These are phyloP conservation scores for Russula sp. DNA, from an alignment of 768 basidiomycete species.

Conservation along the genomic window DNA sequence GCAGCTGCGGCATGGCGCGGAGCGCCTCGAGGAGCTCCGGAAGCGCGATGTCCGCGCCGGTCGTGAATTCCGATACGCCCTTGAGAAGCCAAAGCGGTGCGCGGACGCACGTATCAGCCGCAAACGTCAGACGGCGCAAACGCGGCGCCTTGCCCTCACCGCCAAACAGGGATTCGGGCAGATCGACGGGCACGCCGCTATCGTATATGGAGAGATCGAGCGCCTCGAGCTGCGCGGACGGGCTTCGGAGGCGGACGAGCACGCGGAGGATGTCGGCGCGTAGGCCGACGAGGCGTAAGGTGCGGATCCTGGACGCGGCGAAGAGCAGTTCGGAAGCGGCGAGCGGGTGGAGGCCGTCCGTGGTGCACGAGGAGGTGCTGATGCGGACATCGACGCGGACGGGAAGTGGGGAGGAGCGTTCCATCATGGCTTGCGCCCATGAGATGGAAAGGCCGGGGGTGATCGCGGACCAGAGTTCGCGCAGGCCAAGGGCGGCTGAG, in stretches of 20 bases:
- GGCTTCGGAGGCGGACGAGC: constrained; percentile 11
- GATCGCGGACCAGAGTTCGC: constrained; percentile 13
- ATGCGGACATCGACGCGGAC: constrained; percentile 10
- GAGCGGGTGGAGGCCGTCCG: constrained; percentile 13
- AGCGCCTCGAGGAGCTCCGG: constrained; percentile 1
- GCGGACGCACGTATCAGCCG: constrained; percentile 5
- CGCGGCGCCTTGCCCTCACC: constrained; percentile 1
- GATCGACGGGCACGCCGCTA: constrained; percentile 5
- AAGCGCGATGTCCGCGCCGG: background rate
- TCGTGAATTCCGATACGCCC: constrained; percentile 9
- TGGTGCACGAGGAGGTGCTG: background rate
- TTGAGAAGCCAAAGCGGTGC: constrained; percentile 12
- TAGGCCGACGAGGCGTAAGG: constrained; percentile 14
- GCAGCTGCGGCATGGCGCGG: constrained; percentile 7
- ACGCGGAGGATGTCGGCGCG: constrained; percentile 6
- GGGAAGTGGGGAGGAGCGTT: constrained; percentile 13
- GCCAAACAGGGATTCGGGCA: constrained; percentile 9
- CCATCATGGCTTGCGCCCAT: constrained; percentile 17
- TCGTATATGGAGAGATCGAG: constrained; percentile 3
- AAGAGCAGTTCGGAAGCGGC: constrained; percentile 16
- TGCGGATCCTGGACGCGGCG: constrained; percentile 9
- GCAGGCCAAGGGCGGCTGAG: constrained; percentile 14
- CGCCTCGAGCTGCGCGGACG: constrained; percentile 2
- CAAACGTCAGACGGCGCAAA: constrained; percentile 7
- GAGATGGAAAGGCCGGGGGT: constrained; percentile 9